Evolutionary conservation across 106 monocot genomes (phyloP).

Genomic region (Amphibolis antarctica): DNA sequence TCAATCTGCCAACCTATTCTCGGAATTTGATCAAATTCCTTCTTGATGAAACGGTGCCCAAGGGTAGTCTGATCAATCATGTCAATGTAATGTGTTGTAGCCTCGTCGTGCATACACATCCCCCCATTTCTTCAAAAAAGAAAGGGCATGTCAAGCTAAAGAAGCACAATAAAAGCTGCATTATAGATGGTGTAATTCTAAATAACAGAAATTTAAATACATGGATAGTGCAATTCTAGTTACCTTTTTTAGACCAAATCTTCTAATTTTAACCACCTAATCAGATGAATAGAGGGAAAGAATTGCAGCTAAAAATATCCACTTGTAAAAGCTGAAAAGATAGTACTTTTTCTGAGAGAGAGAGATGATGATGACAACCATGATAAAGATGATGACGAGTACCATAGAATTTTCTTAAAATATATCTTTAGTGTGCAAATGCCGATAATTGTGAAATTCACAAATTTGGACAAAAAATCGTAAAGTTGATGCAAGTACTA

Average conservation of each 20-base stretch:
- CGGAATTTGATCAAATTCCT: constrained; percentile 70
- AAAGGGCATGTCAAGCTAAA: not conserved
- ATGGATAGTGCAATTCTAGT: not conserved
- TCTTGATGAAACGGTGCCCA: constrained; percentile 74
- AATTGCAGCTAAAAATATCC: no score
- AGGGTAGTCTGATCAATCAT: constrained; percentile 99
- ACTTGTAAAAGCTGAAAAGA: no score
- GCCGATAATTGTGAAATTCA: not conserved
- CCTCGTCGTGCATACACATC: constrained; percentile 99
- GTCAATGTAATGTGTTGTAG: constrained; percentile 82
- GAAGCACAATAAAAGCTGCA: not conserved
- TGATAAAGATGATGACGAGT: no score
- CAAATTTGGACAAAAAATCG: no score
- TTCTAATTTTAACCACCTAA: no score
- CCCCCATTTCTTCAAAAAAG: constrained; percentile 74
- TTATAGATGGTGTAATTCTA: not conserved
- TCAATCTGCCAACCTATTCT: constrained; percentile 99
- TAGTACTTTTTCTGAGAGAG: no score
- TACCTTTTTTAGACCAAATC: no score
- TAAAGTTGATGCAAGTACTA: not conserved
- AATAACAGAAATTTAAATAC: not conserved
- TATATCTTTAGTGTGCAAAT: not conserved
- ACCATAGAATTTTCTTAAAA: no score
- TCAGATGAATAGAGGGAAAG: no score
- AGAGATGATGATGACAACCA: no score